Evolutionary conservation across 1,139 yeast species (phyloP), one percentile per base, ranked within the genome.

Genomic region (Yamadazyma friedrichii): DNA sequence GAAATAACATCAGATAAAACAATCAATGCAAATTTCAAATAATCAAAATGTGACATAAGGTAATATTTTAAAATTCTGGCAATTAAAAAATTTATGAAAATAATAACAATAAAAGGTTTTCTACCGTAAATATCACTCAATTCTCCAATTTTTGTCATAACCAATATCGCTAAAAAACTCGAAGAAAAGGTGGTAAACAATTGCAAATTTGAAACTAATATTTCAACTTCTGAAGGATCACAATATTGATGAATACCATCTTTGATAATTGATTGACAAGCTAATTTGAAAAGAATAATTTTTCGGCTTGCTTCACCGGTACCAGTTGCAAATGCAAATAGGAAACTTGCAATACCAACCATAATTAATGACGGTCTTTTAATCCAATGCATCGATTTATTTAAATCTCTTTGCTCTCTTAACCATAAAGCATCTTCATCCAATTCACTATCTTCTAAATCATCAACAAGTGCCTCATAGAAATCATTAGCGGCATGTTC

Each of bases 61-160:
- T 59, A 45, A 49, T 65, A 51, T 39, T 56, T 52, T 2, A 62
- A 42, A 1, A 57, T 6, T 36, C 55, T 58, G 1, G 67, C 59
- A 8, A 65, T 38, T 2, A 61, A 42, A 15, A 62, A 38, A 0
- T 52, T n/a, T 2, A 65, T 50, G 25, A 67, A 53, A 42, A 66
- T 61, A 1, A 70, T 35, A 10, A 75, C 49, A 17, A 80, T 48
- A 29, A 79, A 66, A 2, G 56, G 67, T 46, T 70, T 76, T 34
- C 94, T 64, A 1, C 95, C 95, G 44, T 74, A 65, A 31, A 74
- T 64, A 59, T 85, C 94, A 12, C 86, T 77, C 33, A 78, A 55
- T 22, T 76, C 73, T 0, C 88, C 87, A 15, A 80, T 55, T 46
- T 73, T 70, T 2, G 74, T 70, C 51, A 69, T 58, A 2, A 72